These are phyloP conservation scores for Emericellopsis cladophorae DNA, from an alignment of 2,329 filamentous ascomycete species.

Conservation along the genomic window DNA sequence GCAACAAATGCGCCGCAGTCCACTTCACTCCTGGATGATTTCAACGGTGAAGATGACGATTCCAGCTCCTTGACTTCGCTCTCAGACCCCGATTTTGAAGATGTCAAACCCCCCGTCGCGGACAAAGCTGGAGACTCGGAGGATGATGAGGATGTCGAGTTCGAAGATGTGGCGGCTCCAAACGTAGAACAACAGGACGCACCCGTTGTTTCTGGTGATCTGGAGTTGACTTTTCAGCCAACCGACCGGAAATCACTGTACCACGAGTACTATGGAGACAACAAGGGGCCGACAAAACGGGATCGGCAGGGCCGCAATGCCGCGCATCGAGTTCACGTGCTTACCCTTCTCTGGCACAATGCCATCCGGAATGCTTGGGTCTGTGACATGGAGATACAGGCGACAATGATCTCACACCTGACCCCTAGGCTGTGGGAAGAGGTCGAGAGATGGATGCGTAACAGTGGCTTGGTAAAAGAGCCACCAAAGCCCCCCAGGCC, in stretches of 20 bases:
- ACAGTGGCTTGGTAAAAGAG: conserved; percentile 47
- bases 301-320: conserved; percentile 66
- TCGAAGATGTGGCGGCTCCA: conserved; percentile 53
- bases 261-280: conserved; percentile 45
- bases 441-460: conserved; percentile 58
- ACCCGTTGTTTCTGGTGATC: conserved; percentile 45
- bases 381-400: conserved; percentile 64
- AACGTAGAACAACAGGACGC: conserved; percentile 35
- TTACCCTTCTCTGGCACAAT: conserved; percentile 82
- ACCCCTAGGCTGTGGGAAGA: conserved; percentile 57
- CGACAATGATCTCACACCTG: conserved; percentile 62
- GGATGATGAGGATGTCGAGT: conserved; percentile 36
- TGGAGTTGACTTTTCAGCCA: conserved; percentile 59
- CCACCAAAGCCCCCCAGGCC: conserved; percentile 11
- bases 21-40: conserved; percentile 26
- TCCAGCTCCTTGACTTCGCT: conserved; percentile 38
- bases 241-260: conserved; percentile 47
- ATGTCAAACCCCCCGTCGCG: conserved; percentile 24
- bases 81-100: conserved; percentile 44
- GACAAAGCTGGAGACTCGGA: conserved; percentile 20
- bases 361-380: conserved; percentile 74
- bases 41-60: conserved; percentile 27
- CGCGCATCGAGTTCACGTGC: conserved; percentile 82
- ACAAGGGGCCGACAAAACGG: conserved; percentile 76
- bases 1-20: conserved; percentile 29